A percentile compares a stretch with the other conserved stretches of the same genome.
Evolutionary conservation across 2,329 filamentous ascomycete genomes (phyloP).

Genomic region (Remersonia thermophila): DNA sequence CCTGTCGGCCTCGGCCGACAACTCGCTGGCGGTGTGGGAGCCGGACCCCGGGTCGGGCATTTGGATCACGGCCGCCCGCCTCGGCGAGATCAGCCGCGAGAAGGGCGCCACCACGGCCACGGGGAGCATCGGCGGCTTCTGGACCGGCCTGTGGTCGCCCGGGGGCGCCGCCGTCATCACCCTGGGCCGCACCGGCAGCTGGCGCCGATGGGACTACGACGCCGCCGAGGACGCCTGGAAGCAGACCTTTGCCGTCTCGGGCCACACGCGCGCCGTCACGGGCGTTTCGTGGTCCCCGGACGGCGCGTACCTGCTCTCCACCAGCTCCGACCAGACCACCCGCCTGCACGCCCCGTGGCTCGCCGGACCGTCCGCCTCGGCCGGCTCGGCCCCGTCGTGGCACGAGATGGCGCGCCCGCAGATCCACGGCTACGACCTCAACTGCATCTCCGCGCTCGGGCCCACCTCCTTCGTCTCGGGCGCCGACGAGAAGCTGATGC

Average conservation of each 20-base stretch:
- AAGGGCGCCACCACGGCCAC: constrained; percentile 96
- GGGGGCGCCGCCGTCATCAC: constrained; percentile 63
- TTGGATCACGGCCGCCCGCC: constrained; percentile 73
- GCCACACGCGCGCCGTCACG: constrained; percentile 71
- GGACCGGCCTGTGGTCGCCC: constrained; percentile 87
- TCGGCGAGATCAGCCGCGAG: constrained; percentile 87
- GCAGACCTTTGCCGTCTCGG: constrained; percentile 65
- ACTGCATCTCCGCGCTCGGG: constrained; percentile 73
- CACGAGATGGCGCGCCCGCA: constrained; percentile 93
- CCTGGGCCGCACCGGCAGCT: constrained; percentile 83
- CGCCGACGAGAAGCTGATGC: constrained; percentile 94
- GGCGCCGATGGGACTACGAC: constrained; percentile 71
- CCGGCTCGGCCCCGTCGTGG: constrained; percentile 38
- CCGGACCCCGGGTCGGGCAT: constrained; percentile 72
- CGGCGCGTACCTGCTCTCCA: constrained; percentile 78
- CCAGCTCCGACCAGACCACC: constrained; percentile 85
- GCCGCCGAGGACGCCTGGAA: constrained; percentile 54
- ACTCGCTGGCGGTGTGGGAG: constrained; percentile 88
- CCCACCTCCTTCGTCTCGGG: constrained; percentile 77
- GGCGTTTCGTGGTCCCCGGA: constrained; percentile 73
- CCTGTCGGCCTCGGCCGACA: constrained; percentile 86
- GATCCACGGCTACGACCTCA: constrained; percentile 96
- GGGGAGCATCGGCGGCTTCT: constrained; percentile 90
- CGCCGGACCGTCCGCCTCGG: not conserved
- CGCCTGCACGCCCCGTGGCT: constrained; percentile 71